These are phyloP conservation scores for Heterobasidion occidentale DNA, from an alignment of 1,284 basidiomycete genomes.

Conservation along the genomic window DNA sequence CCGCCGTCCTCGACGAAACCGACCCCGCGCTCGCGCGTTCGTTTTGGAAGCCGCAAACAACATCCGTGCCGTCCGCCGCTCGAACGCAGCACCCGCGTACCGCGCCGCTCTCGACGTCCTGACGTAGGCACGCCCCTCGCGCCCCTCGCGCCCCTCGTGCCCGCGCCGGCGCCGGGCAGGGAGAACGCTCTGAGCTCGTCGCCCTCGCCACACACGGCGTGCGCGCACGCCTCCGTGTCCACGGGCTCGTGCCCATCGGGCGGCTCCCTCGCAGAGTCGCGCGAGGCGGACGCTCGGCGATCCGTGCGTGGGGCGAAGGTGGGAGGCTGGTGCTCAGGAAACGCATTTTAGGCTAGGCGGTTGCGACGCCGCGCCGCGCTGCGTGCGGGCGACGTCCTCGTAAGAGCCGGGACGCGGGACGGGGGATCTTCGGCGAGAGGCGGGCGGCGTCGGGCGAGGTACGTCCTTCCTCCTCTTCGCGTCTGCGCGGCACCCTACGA, in stretches of 20 bases:
- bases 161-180: conserved; percentile 16
- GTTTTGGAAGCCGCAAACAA: conserved; percentile 71
- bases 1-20: conserved; percentile 17
- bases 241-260: conserved; percentile 97
- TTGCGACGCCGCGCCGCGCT: conserved; percentile 87
- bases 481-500: too few species aligned
- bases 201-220: conserved; percentile 71
- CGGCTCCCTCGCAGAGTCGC: conserved; percentile 58
- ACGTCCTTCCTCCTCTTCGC: too few species aligned
- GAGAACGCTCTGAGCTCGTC: conserved; percentile 37
- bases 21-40: too few species aligned
- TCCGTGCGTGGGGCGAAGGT: conserved; percentile 37
- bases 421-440: conserved; percentile 82
- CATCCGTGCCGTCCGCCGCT: conserved; percentile 80
- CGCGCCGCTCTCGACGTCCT: conserved; percentile 68
- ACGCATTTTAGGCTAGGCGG: conserved; percentile 90
- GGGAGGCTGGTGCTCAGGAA: conserved; percentile 78
- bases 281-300: too few species aligned
- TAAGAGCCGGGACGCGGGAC: conserved; percentile 89
- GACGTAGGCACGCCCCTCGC: conserved; percentile 92
- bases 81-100: conserved; percentile 44
- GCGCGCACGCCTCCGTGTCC: conserved; percentile 72
- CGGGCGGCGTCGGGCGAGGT: conserved; percentile 12
- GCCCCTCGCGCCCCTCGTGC: conserved; percentile 65
- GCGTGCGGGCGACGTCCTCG: conserved; percentile 74